Conservation (phyloP, 768 basidiomycete species). For the Suillus lakei region DNA sequence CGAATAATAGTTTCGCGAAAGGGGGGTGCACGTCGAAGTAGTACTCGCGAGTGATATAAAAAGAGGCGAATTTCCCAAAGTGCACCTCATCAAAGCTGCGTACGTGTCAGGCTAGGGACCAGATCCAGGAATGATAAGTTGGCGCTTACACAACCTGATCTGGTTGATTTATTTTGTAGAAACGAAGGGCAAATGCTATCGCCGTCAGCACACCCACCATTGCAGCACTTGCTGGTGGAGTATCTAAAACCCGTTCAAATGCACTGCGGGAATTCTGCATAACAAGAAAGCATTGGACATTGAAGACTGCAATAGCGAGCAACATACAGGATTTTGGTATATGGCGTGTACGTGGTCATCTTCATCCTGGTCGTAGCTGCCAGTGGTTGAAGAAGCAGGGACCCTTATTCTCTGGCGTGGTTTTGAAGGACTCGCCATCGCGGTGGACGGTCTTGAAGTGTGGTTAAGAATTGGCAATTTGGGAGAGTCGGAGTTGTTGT, state of each 20-base stretch:
- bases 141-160: slow-evolving; percentile 89
- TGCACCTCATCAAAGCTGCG: slow-evolving; percentile 95
- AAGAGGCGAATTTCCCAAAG: slow-evolving; percentile 97
- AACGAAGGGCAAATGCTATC: slow-evolving; percentile 81
- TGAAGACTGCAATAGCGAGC: slow-evolving; percentile 14
- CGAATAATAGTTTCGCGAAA: slow-evolving; percentile 93
- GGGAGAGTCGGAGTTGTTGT: too few species aligned
- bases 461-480: too few species aligned
- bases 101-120: slow-evolving; percentile 12
- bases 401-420: slow-evolving; percentile 34
- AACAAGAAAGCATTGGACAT: slow-evolving; percentile 18
- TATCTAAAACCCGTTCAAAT: slow-evolving; percentile 66
- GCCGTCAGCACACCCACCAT: slow-evolving; percentile 70
- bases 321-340: slow-evolving; percentile 53
- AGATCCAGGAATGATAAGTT: slow-evolving; percentile 5
- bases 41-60: slow-evolving; percentile 92
- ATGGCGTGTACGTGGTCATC: slow-evolving; percentile 57
- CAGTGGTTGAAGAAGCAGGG: slow-evolving; percentile 20
- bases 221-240: slow-evolving; percentile 61
- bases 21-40: slow-evolving; percentile 99
- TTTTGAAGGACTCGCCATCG: slow-evolving; percentile 38
- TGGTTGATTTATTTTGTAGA: slow-evolving; percentile 94
- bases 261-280: slow-evolving; percentile 61
- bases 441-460: slow-evolving; percentile 2
- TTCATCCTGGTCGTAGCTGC: slow-evolving; percentile 43